Evolutionary conservation across 306 rosid genomes (phyloP).

Genomic region (Medicago arabica): DNA sequence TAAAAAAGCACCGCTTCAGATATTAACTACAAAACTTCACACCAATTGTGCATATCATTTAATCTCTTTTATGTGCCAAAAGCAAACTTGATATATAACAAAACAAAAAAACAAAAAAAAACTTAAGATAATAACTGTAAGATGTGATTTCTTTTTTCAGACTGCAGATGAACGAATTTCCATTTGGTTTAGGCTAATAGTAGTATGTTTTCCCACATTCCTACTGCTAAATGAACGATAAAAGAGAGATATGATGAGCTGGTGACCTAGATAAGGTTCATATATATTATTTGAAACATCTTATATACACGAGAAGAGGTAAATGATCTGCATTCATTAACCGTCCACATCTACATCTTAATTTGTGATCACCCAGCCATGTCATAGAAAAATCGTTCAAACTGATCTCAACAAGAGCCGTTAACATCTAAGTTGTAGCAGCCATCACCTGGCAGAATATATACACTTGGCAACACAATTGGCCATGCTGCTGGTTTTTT

Average conservation of each 20-base stretch:
- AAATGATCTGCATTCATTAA: constrained; percentile 38
- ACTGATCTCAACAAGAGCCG: constrained; percentile 32
- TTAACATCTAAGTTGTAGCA: constrained; percentile 24
- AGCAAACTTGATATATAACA: background rate
- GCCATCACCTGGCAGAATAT: constrained; percentile 32
- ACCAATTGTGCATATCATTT: background rate
- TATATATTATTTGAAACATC: constrained; percentile 26
- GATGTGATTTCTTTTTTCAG: background rate
- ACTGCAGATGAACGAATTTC: background rate
- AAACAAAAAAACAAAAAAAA: too few species aligned
- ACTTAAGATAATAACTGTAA: background rate
- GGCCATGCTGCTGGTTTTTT: constrained; percentile 23
- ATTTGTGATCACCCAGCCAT: constrained; percentile 16
- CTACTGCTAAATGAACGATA: constrained; percentile 2
- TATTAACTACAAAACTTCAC: background rate
- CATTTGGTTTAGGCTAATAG: background rate
- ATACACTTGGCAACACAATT: constrained; percentile 19
- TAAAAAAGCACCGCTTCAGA: background rate
- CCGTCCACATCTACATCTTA: constrained; percentile 31
- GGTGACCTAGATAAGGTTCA: constrained; percentile 27
- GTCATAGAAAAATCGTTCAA: constrained; percentile 32
- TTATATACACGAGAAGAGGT: constrained; percentile 39
- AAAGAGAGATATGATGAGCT: too few species aligned
- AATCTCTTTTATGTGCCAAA: background rate
- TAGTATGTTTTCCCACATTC: constrained; percentile 2